Percentiles rank a stretch among this genome's conserved stretches.
Conservation (phyloP, 23 red algal species). For the Cyanidium caldarium region DNA sequence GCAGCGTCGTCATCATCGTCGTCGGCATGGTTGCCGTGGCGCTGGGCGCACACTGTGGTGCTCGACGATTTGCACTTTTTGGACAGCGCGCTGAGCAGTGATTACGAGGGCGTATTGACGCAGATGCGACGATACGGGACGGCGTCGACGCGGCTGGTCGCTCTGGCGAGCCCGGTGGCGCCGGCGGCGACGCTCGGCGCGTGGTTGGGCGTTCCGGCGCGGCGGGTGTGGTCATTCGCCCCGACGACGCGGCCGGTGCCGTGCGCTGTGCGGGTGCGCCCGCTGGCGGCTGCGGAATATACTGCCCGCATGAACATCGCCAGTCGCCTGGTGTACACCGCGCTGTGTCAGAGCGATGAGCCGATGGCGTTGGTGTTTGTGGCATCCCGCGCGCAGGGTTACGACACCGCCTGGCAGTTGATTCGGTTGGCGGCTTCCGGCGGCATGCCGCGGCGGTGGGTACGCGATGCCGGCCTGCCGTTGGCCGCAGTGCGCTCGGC, state of each 20-base stretch:
- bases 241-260: conserved; percentile 22
- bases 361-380: conserved; percentile 37
- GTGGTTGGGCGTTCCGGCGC: conserved; percentile 38
- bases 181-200: conserved; percentile 28
- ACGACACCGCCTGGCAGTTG: conserved; percentile 32
- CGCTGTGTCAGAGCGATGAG: not conserved
- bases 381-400: conserved; percentile 23
- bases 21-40: conserved; percentile 24
- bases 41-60: conserved; percentile 11
- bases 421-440: conserved; percentile 29
- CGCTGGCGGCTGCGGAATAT: not conserved
- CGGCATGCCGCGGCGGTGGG: conserved; percentile 20
- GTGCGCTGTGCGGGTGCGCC: conserved; percentile 13
- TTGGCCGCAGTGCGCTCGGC: not conserved
- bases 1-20: conserved; percentile 27
- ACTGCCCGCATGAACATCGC: conserved; percentile 21
- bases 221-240: conserved; percentile 27
- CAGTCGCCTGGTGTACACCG: conserved; percentile 11
- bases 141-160: conserved; percentile 34
- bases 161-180: conserved; percentile 21
- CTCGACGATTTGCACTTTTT: conserved; percentile 66
- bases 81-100: not conserved
- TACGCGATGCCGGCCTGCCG: not conserved
- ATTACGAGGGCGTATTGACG: conserved; percentile 20
- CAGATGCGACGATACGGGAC: conserved; percentile 1